These are phyloP conservation scores for Cytospora mali DNA, from an alignment of 2,329 filamentous ascomycete species.

Conservation along the genomic window DNA sequence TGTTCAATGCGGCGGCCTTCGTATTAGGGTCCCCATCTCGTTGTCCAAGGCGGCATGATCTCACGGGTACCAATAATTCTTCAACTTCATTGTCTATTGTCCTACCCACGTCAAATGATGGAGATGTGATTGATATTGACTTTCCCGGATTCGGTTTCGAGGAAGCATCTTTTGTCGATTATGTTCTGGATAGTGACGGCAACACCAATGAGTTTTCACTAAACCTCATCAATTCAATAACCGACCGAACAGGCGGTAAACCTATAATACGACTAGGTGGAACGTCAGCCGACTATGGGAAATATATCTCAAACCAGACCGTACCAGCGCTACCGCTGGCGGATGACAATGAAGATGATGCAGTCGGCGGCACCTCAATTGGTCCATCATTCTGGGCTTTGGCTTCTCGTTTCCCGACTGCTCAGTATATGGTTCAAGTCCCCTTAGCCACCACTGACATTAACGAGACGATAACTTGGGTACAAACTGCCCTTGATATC, in stretches of 20 bases:
- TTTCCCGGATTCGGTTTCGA: constrained; percentile 39
- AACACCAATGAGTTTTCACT: constrained; percentile 37
- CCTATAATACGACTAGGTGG: constrained; percentile 41
- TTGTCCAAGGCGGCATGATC: no score
- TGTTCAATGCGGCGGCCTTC: neutral
- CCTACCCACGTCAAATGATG: neutral
- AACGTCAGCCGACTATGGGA: constrained; percentile 39
- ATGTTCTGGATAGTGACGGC: constrained; percentile 36
- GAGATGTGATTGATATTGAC: constrained; percentile 16
- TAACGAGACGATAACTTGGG: constrained; percentile 39
- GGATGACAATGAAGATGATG: constrained; percentile 37
- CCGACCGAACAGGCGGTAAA: constrained; percentile 38
- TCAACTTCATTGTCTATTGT: neutral
- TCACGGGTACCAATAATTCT: no score
- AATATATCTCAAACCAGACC: constrained; percentile 36
- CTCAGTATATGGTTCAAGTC: constrained; percentile 40
- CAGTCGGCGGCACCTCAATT: constrained; percentile 38
- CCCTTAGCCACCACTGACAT: constrained; percentile 40
- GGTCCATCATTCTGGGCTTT: constrained; percentile 39
- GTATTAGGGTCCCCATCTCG: neutral
- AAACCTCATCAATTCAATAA: constrained; percentile 39
- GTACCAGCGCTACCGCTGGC: constrained; percentile 36
- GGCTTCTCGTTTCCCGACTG: constrained; percentile 35
- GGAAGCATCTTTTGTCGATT: constrained; percentile 38
- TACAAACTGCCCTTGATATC: constrained; percentile 33